A percentile compares a stretch with the other conserved stretches of the same genome.
phyloP scores from a whole-genome alignment of 1,139 yeast genomes.

The Debaryomycetaceae sp. region DNA sequence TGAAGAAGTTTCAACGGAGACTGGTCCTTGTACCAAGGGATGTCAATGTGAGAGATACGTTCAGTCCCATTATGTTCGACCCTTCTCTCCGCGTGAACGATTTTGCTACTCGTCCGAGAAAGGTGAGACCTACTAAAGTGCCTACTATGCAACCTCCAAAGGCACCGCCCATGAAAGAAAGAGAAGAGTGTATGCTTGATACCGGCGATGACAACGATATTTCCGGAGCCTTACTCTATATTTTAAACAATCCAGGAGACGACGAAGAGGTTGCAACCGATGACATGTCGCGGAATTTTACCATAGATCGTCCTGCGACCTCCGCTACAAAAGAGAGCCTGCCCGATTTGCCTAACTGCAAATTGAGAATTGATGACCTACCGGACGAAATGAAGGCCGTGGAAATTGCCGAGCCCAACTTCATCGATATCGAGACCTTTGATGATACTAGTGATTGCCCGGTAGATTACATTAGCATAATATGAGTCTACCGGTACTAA shows the following conservation, averaged over 20 bases:
- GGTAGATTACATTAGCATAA: not conserved
- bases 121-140: not conserved
- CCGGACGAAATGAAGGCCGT: slow-evolving; percentile 1
- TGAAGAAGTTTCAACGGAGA: not conserved
- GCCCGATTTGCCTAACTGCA: not conserved
- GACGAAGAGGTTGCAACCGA: not conserved
- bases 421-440: not conserved
- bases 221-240: slow-evolving; percentile 7
- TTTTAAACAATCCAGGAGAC: slow-evolving; percentile 1
- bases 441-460: not conserved
- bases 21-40: not conserved
- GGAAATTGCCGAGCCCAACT: not conserved
- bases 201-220: slow-evolving; percentile 2
- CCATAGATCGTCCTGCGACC: not conserved
- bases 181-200: not conserved
- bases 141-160: not conserved
- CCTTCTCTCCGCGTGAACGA: not conserved
- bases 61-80: not conserved
- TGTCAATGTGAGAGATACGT: not conserved
- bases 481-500: too few species aligned
- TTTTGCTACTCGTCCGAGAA: not conserved
- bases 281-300: not conserved
- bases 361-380: not conserved
- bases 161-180: not conserved
- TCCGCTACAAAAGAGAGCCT: not conserved